A percentile compares a stretch with the other conserved stretches of the same genome.
Conservation (phyloP, 2,329 filamentous ascomycete genomes). For the Scedosporium aurantiacum region DNA sequence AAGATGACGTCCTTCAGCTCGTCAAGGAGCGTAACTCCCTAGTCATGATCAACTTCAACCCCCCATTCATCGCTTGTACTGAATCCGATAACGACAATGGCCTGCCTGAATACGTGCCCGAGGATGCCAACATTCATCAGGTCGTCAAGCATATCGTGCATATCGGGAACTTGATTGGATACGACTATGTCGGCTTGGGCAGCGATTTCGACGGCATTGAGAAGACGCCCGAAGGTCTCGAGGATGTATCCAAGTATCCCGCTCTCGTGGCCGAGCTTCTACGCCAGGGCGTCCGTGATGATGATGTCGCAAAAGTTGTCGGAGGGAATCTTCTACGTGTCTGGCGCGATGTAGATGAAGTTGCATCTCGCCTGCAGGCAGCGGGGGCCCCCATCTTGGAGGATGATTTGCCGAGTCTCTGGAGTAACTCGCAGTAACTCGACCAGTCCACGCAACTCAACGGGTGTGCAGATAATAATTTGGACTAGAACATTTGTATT, state of each 20-base stretch:
- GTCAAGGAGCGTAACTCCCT: slow-evolving; percentile 64
- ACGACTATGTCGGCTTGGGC: slow-evolving; percentile 76
- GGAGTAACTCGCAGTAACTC: neutral
- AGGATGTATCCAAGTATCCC: slow-evolving; percentile 78
- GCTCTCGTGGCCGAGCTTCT: slow-evolving; percentile 67
- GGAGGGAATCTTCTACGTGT: slow-evolving; percentile 77
- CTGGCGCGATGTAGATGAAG: slow-evolving; percentile 66
- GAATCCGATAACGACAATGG: slow-evolving; percentile 47
- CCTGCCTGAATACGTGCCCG: slow-evolving; percentile 55
- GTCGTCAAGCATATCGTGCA: slow-evolving; percentile 73
- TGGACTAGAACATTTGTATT: neutral
- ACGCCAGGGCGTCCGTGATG: slow-evolving; percentile 59
- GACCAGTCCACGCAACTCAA: neutral
- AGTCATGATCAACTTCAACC: slow-evolving; percentile 86
- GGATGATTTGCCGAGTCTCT: slow-evolving; percentile 30
- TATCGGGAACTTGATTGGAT: slow-evolving; percentile 75
- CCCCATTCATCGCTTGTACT: slow-evolving; percentile 70
- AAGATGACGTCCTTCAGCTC: slow-evolving; percentile 67
- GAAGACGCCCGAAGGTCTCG: slow-evolving; percentile 58
- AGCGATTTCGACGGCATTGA: slow-evolving; percentile 80
- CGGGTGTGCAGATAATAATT: neutral
- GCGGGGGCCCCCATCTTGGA: slow-evolving; percentile 41
- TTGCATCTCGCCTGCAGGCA: slow-evolving; percentile 55
- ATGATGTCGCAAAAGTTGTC: slow-evolving; percentile 62
- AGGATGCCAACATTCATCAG: slow-evolving; percentile 62